Conservation (phyloP, 169 alveolate genomes). For the Eimeria tenella region DNA sequence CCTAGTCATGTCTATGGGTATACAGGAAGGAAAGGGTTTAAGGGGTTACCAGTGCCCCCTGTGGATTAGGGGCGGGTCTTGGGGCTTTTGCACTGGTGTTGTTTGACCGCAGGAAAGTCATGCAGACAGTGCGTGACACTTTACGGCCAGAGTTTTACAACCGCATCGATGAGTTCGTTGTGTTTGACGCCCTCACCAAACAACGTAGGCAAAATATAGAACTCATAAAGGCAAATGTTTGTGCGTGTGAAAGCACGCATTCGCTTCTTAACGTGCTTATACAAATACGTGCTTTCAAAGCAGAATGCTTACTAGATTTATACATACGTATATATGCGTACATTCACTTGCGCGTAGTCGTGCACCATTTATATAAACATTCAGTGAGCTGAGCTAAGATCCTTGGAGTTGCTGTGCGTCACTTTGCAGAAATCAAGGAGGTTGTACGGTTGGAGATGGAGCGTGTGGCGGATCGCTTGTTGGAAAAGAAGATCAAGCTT, state of each 20-base stretch:
- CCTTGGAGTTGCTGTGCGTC: not conserved
- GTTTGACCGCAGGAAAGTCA: conserved; percentile 40
- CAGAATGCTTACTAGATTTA: not conserved
- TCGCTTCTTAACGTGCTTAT: not conserved
- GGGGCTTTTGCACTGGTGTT: not conserved
- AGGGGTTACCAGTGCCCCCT: not conserved
- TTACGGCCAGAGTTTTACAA: conserved; percentile 93
- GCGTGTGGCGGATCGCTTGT: conserved; percentile 88
- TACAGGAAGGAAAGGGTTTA: not conserved
- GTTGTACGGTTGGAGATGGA: conserved; percentile 89
- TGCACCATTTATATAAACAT: too few relatives aligned
- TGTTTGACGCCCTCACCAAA: conserved; percentile 79
- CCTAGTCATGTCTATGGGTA: not conserved
- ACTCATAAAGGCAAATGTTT: not conserved
- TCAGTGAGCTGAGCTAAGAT: not conserved
- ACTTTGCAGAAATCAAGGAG: conserved; percentile 84
- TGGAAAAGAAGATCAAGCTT: conserved; percentile 89
- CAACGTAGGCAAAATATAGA: conserved; percentile 34
- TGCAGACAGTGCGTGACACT: conserved; percentile 80
- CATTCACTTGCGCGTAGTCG: too few relatives aligned
- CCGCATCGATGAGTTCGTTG: conserved; percentile 91
- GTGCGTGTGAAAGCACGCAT: not conserved
- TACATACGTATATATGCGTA: too few relatives aligned
- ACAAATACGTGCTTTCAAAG: not conserved
- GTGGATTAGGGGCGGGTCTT: not conserved